phyloP scores from a whole-genome alignment of 805 yeast genomes.

The Ogataea naganishii region DNA sequence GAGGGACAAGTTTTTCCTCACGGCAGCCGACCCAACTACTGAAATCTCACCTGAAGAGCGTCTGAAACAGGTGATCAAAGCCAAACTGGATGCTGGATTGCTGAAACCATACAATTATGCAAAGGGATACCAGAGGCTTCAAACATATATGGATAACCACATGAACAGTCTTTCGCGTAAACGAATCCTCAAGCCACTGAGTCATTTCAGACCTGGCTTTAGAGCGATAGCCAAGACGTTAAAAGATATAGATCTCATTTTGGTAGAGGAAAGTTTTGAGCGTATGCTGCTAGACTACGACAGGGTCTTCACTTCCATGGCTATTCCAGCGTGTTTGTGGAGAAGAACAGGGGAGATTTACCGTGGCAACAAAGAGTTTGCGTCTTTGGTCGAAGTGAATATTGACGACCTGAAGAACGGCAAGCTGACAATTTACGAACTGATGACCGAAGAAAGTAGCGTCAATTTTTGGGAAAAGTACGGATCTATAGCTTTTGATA shows the following conservation, averaged over 20 bases:
- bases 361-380: constrained; percentile 93
- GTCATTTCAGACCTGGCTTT: constrained; percentile 85
- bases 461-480: constrained; percentile 97
- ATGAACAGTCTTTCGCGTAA: constrained; percentile 81
- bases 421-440: constrained; percentile 81
- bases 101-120: constrained; percentile 91
- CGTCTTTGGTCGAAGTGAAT: constrained; percentile 79
- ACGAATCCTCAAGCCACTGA: constrained; percentile 76
- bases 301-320: constrained; percentile 93
- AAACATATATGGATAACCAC: constrained; percentile 84
- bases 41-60: constrained; percentile 92
- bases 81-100: constrained; percentile 88
- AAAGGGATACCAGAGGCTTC: constrained; percentile 83
- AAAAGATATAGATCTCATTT: constrained; percentile 82
- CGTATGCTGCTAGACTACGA: constrained; percentile 90
- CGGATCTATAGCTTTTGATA: constrained; percentile 92
- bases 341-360: constrained; percentile 94
- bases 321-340: constrained; percentile 97
- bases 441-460: constrained; percentile 93
- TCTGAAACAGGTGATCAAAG: constrained; percentile 85
- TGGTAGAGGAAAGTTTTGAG: constrained; percentile 92
- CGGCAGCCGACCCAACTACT: constrained; percentile 95
- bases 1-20: constrained; percentile 83
- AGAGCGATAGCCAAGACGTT: constrained; percentile 85
- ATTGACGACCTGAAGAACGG: constrained; percentile 92